Conservation (phyloP, 441 rosid genomes). For the Pelargonium cotyledonis region DNA sequence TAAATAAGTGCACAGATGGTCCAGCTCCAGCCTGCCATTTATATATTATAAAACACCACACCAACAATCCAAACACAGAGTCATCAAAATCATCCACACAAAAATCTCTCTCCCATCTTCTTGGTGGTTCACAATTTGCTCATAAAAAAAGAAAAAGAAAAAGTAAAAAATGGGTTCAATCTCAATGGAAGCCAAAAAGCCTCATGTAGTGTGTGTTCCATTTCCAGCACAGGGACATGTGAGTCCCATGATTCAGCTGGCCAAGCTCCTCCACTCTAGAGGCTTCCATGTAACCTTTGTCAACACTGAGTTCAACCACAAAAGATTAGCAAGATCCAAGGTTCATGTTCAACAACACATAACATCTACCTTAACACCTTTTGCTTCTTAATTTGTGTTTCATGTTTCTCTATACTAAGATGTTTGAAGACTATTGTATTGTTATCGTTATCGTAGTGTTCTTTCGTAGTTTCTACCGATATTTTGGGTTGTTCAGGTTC, state of each 20-base stretch:
- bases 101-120: background rate
- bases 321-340: slow-evolving; percentile 21
- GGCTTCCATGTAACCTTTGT: slow-evolving; percentile 24
- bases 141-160: background rate
- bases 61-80: no score
- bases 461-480: no score
- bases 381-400: no score
- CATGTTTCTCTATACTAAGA: no score
- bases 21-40: no score
- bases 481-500: no score
- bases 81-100: no score
- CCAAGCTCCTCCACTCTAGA: slow-evolving; percentile 25
- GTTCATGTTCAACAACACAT: background rate
- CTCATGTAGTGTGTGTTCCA: slow-evolving; percentile 26
- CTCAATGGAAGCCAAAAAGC: background rate
- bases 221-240: slow-evolving; percentile 33
- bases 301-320: slow-evolving; percentile 25
- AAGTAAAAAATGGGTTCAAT: slow-evolving; percentile 11
- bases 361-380: no score
- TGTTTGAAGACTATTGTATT: no score
- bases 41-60: no score
- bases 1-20: no score
- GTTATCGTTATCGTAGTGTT: no score
- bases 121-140: background rate
- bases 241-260: slow-evolving; percentile 23